Conservation (phyloP, 768 basidiomycete genomes). For the Mrakia frigida region DNA sequence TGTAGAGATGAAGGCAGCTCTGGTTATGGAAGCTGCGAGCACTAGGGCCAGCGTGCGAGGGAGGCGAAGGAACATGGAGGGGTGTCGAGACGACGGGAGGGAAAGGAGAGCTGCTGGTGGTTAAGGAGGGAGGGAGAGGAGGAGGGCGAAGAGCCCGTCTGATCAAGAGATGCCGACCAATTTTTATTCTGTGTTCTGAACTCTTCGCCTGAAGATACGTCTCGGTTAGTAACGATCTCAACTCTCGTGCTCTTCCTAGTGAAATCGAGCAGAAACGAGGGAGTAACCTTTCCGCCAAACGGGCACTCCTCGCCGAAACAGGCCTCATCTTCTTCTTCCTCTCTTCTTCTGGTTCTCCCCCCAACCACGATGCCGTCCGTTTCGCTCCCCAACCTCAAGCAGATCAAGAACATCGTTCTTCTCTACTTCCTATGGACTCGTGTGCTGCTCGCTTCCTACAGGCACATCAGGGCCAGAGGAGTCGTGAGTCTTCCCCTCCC, state of each 20-base stretch:
- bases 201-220: too few species aligned
- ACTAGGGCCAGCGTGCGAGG: not conserved
- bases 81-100: too few species aligned
- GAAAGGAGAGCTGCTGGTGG: not conserved
- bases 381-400: not conserved
- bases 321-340: not conserved
- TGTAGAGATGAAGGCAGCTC: not conserved
- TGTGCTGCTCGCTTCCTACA: constrained; percentile 50
- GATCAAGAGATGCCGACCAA: too few species aligned
- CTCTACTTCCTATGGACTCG: constrained; percentile 44
- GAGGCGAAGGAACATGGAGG: constrained; percentile 2
- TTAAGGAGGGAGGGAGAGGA: too few species aligned
- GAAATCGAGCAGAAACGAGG: too few species aligned
- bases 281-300: too few species aligned
- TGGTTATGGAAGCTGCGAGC: not conserved
- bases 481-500: constrained; percentile 36
- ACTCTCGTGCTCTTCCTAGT: too few species aligned
- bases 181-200: too few species aligned
- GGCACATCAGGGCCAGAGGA: constrained; percentile 64
- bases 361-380: not conserved
- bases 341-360: not conserved
- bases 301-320: not conserved
- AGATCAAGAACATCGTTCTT: constrained; percentile 49
- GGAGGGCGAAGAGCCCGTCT: too few species aligned
- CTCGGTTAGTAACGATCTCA: too few species aligned